Conservation (phyloP, 2,329 filamentous ascomycete species). For the Orbilia oligospora region DNA sequence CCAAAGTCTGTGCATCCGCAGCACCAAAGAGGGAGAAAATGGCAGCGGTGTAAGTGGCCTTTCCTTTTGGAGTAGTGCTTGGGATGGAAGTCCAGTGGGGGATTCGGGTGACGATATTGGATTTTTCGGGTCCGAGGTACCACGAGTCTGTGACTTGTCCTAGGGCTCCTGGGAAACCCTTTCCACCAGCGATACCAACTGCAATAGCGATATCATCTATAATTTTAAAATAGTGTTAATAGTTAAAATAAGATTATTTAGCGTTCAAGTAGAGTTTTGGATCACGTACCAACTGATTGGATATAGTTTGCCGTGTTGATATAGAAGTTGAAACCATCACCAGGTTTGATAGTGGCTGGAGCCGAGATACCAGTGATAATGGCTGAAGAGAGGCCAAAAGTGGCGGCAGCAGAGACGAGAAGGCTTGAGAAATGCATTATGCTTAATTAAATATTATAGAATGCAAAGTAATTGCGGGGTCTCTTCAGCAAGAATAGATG, state of each 20-base stretch:
- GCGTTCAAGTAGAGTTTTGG: not conserved
- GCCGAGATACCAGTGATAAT: slow-evolving; percentile 62
- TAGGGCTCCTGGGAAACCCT: slow-evolving; percentile 50
- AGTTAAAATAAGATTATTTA: not conserved
- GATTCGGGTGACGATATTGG: slow-evolving; percentile 43
- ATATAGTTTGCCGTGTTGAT: slow-evolving; percentile 62
- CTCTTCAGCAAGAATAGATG: not conserved
- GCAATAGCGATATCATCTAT: slow-evolving; percentile 60
- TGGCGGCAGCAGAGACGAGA: slow-evolving; percentile 31
- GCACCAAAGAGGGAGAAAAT: slow-evolving; percentile 48
- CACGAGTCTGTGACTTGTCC: slow-evolving; percentile 60
- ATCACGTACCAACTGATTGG: slow-evolving; percentile 57
- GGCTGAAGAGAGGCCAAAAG: slow-evolving; percentile 56
- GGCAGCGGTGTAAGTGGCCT: slow-evolving; percentile 33
- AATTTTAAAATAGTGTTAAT: not conserved
- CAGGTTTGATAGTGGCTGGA: slow-evolving; percentile 62
- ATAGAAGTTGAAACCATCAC: slow-evolving; percentile 61
- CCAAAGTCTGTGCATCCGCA: slow-evolving; percentile 39
- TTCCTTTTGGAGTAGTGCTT: slow-evolving; percentile 34
- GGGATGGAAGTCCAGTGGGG: slow-evolving; percentile 43
- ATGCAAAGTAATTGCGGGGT: not conserved
- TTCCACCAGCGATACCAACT: slow-evolving; percentile 59
- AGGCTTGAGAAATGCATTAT: slow-evolving; percentile 52
- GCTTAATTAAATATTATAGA: not conserved
- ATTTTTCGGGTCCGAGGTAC: slow-evolving; percentile 61